Evolutionary conservation across 129 eudicot species (phyloP).

Genomic region (Saposhnikovia divaricata): DNA sequence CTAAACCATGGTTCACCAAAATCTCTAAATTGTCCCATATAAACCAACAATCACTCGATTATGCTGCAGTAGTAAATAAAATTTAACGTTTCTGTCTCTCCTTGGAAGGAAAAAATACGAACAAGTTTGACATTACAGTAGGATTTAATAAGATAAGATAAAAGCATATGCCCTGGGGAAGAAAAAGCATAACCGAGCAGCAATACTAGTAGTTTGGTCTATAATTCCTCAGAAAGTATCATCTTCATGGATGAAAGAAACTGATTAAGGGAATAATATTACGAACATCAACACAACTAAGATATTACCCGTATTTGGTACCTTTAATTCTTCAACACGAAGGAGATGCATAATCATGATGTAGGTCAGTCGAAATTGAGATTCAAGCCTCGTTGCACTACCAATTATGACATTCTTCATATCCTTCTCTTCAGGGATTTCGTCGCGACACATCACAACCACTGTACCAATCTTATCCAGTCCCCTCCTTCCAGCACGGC

Average conservation of each 20-base stretch:
- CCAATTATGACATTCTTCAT: slow-evolving; percentile 72
- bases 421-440: slow-evolving; percentile 72
- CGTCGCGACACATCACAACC: slow-evolving; percentile 93
- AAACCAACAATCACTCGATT: not conserved
- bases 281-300: not conserved
- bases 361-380: slow-evolving; percentile 93
- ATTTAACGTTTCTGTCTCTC: not conserved
- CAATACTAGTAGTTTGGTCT: not conserved
- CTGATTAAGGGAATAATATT: not conserved
- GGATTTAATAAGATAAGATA: not conserved
- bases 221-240: not conserved
- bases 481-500: slow-evolving; percentile 99
- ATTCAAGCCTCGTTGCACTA: slow-evolving; percentile 83
- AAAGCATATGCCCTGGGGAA: not conserved
- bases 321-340: slow-evolving; percentile 98
- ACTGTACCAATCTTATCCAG: slow-evolving; percentile 95
- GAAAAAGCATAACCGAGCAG: not conserved
- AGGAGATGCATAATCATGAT: slow-evolving; percentile 98
- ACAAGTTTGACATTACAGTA: not conserved
- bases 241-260: not conserved
- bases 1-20: not conserved
- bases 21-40: not conserved
- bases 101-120: not conserved
- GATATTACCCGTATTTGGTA: slow-evolving; percentile 13
- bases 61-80: not conserved